Conservation (phyloP, 768 basidiomycete species). For the Butyriboletus loyo region DNA sequence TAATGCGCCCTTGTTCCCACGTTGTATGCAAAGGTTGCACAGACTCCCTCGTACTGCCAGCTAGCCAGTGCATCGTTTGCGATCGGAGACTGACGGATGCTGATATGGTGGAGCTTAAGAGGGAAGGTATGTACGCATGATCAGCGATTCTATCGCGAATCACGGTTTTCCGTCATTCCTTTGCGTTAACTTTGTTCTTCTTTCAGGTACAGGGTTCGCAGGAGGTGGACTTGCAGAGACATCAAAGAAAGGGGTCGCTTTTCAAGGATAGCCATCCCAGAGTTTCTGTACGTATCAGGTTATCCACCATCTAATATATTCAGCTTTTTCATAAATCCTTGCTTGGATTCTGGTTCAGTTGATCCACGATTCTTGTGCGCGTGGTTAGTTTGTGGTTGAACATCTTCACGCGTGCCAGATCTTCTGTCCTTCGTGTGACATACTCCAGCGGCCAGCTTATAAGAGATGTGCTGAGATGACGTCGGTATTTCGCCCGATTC, state of each 20-base stretch:
- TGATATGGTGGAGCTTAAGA: slow-evolving; percentile 78
- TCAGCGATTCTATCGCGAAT: background rate
- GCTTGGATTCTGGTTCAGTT: background rate
- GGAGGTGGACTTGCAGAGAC: slow-evolving; percentile 95
- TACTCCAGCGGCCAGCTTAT: background rate
- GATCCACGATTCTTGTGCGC: background rate
- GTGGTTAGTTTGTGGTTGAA: background rate
- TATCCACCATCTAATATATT: background rate
- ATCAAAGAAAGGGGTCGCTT: slow-evolving; percentile 72
- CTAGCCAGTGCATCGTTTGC: slow-evolving; percentile 85
- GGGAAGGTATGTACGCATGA: slow-evolving; percentile 65
- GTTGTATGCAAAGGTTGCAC: slow-evolving; percentile 90
- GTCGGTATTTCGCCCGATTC: background rate
- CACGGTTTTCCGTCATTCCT: background rate
- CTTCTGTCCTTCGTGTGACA: background rate
- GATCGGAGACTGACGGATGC: slow-evolving; percentile 61
- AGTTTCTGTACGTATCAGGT: slow-evolving; percentile 1
- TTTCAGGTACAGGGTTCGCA: slow-evolving; percentile 85
- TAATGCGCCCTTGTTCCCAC: slow-evolving; percentile 85
- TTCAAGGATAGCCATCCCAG: slow-evolving; percentile 63
- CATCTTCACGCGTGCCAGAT: background rate
- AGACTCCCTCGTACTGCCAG: slow-evolving; percentile 77
- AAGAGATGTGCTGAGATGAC: background rate
- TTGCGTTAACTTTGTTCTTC: slow-evolving; percentile 1
- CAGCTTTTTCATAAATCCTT: slow-evolving; percentile 1